Evolutionary conservation across 805 yeast genomes (phyloP), one percentile per base, ranked within the genome.

Genomic region (Ogataea naganishii): DNA sequence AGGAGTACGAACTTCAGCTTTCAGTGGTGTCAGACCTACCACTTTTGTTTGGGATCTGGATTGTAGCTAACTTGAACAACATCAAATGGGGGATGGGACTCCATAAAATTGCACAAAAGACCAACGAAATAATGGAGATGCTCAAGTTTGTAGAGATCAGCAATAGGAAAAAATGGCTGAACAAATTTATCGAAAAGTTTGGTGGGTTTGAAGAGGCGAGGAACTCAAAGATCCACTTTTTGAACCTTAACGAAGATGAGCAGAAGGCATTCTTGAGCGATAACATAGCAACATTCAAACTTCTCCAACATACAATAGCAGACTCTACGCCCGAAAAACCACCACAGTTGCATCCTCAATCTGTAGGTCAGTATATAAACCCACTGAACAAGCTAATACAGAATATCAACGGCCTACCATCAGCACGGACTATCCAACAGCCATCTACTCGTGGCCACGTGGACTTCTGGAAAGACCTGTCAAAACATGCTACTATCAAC

Each of bases 21-120:
- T 51, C 56, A 9, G 38, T 47, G 9, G 72, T 79, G 1, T 62
- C 72, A 10, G 92, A 82, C 47, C 46, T 82, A 17, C 94, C 94
- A 0, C 47, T 80, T 9, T 52, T 80, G 1, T 79, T 80, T 47
- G 92, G 92, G 1, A 58, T 79, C n/a, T 67, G 73, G 50, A 37
- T 79, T 3, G 64, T 80, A 27, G 88, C 81, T 39, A 62, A 58
- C 26, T 56, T 78, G 29, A 60, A 84, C 29, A 70, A 80, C 40
- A 55, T 58, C 27, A 71, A 70, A 39, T 78, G 85, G 81, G 49
- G 51, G 3, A 35, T 44, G 29, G 49, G 58, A 42, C 51, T 47
- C 58, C 65, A n/a, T 35, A 69, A 24, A 55, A 51, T 36, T 32
- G 47, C 43, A 11, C 43, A 44, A 19, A 65, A 62, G 30, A 53